Base-by-base conservation (phyloP, 2,329 filamentous ascomycete genomes). In the Cercospora zeae-maydis region DNA sequence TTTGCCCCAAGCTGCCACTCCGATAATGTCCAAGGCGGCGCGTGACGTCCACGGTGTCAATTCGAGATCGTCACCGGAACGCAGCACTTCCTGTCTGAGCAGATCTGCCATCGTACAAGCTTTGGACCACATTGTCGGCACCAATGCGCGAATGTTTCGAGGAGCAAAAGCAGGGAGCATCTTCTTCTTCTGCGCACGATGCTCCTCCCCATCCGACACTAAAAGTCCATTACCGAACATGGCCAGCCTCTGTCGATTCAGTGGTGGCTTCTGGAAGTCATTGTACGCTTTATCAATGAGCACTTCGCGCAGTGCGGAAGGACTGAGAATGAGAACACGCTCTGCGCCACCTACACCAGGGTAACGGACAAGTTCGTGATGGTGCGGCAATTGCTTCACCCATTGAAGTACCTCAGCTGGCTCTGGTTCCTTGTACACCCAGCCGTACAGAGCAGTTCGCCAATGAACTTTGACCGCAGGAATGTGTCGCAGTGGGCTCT, bases 21-120 rank as follows among this genome's bases (percentile, higher is more conserved):
- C 63, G 31, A 64, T 62, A 19, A 64, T 60, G 31, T 64, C 63
- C 14, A 62, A 54, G 10, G 63, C 39, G 4, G 54, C 53, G 4
- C 54, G 33, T 3, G 63, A 64, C 1, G 59, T 55, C 49, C 56
- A 59, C 4, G 36, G 24, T 8, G 31, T 19, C 4, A 63, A n/a
- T 11, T 59, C 51, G n/a, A 59, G 30, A 4, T 56, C 56, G 11
- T 8, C 13, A 13, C 27, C 19, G 7, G 13, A 13, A 13, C 21
- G 24, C 33, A 13, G 13, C 10, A 54, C 31, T 10, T 55, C 21
- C 31, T 53, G 10, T 1, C 16, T 13, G 8, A 61, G 16, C 21
- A 53, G 10, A 16, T 27, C n/a, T 11, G 33, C 21, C 8, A 61
- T 31, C 30, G 47, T 27, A 4, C 31, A 21, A 7, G 54, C 54